Evolutionary conservation across 805 yeast species (phyloP).

Genomic region (Metschnikowia kofuensis): DNA sequence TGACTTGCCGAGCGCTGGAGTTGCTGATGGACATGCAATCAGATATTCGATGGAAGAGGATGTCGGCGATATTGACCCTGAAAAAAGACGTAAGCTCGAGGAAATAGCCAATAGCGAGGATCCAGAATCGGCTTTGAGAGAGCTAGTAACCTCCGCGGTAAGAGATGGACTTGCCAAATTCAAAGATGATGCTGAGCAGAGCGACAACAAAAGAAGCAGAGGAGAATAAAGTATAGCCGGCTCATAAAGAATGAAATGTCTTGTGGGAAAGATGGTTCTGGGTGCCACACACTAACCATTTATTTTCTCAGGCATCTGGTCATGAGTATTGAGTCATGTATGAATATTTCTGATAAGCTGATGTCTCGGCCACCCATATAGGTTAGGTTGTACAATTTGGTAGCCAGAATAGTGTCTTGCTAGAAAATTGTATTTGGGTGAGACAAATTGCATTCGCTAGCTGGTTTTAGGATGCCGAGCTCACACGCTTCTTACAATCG

Average conservation of each 20-base stretch:
- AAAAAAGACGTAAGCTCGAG: conserved; percentile 62
- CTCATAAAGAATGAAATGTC: neutral
- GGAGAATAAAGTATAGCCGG: neutral
- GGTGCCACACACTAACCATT: too few species aligned
- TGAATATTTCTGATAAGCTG: too few species aligned
- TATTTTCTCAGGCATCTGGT: too few species aligned
- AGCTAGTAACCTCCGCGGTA: conserved; percentile 64
- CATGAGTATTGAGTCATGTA: too few species aligned
- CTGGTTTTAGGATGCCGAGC: too few species aligned
- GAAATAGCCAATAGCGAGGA: conserved; percentile 74
- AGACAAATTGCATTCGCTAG: too few species aligned
- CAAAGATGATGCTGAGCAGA: conserved; percentile 23
- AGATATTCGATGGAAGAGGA: conserved; percentile 54
- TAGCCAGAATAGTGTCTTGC: too few species aligned
- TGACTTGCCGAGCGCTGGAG: conserved; percentile 37
- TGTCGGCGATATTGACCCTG: conserved; percentile 46
- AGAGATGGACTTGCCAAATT: conserved; percentile 48
- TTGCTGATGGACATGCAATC: conserved; percentile 47
- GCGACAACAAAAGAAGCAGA: conserved; percentile 33
- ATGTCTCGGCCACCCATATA: too few species aligned
- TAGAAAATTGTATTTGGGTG: too few species aligned
- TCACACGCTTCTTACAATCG: too few species aligned
- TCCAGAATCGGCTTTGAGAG: conserved; percentile 74
- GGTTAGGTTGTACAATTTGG: too few species aligned
- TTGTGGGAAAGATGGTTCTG: too few species aligned